Evolutionary conservation across 2,329 filamentous ascomycete species (phyloP).

Genomic region (Lasiodiplodia theobromae): DNA sequence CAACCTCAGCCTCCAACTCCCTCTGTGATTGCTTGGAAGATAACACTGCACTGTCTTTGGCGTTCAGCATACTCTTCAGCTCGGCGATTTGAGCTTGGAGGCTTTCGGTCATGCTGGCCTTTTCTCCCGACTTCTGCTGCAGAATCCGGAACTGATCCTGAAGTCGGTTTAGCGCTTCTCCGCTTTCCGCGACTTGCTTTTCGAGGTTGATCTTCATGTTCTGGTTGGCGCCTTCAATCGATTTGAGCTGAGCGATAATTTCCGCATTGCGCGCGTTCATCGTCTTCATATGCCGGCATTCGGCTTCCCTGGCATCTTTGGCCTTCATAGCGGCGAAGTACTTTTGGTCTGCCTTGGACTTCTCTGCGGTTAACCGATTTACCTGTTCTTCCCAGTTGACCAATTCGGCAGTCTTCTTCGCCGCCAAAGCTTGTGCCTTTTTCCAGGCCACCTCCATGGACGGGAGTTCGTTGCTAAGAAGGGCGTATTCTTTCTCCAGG

Average conservation of each 20-base stretch:
- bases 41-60: slow-evolving; percentile 74
- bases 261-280: slow-evolving; percentile 92
- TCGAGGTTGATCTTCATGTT: slow-evolving; percentile 83
- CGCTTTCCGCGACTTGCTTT: slow-evolving; percentile 86
- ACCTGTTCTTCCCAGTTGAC: slow-evolving; percentile 79
- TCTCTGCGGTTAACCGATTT: slow-evolving; percentile 78
- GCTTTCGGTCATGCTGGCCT: slow-evolving; percentile 72
- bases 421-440: slow-evolving; percentile 82
- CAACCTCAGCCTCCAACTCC: slow-evolving; percentile 73
- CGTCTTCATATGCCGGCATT: slow-evolving; percentile 78
- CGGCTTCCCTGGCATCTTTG: slow-evolving; percentile 82
- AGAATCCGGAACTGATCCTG: slow-evolving; percentile 76
- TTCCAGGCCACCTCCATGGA: slow-evolving; percentile 92
- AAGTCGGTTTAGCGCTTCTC: slow-evolving; percentile 76
- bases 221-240: slow-evolving; percentile 80
- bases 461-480: slow-evolving; percentile 86
- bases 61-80: slow-evolving; percentile 74
- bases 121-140: slow-evolving; percentile 75
- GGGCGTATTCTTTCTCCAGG: slow-evolving; percentile 78
- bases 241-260: slow-evolving; percentile 92
- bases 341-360: slow-evolving; percentile 96
- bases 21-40: slow-evolving; percentile 69
- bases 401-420: slow-evolving; percentile 85
- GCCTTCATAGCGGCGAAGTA: slow-evolving; percentile 96
- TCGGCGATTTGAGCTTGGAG: slow-evolving; percentile 79